A percentile compares a stretch with the other conserved stretches of the same genome.
Evolutionary conservation across 2,329 filamentous ascomycete genomes (phyloP).

Genomic region (Xylaria sp.): DNA sequence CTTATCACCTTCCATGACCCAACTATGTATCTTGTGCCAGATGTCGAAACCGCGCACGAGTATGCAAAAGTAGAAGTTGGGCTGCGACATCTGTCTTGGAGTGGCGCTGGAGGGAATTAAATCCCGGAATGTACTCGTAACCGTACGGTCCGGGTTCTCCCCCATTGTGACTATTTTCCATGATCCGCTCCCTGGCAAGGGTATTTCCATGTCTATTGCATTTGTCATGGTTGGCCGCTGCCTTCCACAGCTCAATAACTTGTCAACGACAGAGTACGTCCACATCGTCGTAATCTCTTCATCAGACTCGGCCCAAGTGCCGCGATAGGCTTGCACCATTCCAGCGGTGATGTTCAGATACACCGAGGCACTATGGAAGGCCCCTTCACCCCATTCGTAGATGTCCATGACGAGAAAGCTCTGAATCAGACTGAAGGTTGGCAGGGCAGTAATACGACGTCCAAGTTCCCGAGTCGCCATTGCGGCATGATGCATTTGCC

Average conservation of each 20-base stretch:
- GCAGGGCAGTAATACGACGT: slow-evolving; percentile 15
- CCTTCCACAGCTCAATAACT: slow-evolving; percentile 18
- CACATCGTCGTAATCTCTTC: slow-evolving; percentile 20
- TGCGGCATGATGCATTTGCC: slow-evolving; percentile 12
- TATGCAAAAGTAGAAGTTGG: slow-evolving; percentile 15
- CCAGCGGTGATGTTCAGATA: slow-evolving; percentile 16
- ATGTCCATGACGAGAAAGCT: slow-evolving; percentile 18
- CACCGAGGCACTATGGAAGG: slow-evolving; percentile 19
- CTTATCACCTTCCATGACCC: slow-evolving; percentile 18
- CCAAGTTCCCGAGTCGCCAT: slow-evolving; percentile 14
- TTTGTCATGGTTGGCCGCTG: slow-evolving; percentile 20
- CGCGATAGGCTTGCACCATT: slow-evolving; percentile 19
- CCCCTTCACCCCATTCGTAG: slow-evolving; percentile 19
- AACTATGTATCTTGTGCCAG: slow-evolving; percentile 19
- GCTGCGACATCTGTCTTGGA: slow-evolving; percentile 8
- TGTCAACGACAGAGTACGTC: slow-evolving; percentile 19
- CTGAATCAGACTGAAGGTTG: slow-evolving; percentile 16
- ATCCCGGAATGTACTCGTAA: slow-evolving; percentile 16
- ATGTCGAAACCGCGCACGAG: slow-evolving; percentile 17
- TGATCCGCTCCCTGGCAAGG: slow-evolving; percentile 14
- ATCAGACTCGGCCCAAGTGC: slow-evolving; percentile 10
- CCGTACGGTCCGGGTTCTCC: slow-evolving; percentile 4
- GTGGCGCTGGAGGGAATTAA: slow-evolving; percentile 1
- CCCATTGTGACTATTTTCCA: slow-evolving; percentile 14
- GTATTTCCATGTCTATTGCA: slow-evolving; percentile 15